These are phyloP conservation scores for Annona squamosa DNA, from an alignment of 164 flowering plant species.

Conservation along the genomic window DNA sequence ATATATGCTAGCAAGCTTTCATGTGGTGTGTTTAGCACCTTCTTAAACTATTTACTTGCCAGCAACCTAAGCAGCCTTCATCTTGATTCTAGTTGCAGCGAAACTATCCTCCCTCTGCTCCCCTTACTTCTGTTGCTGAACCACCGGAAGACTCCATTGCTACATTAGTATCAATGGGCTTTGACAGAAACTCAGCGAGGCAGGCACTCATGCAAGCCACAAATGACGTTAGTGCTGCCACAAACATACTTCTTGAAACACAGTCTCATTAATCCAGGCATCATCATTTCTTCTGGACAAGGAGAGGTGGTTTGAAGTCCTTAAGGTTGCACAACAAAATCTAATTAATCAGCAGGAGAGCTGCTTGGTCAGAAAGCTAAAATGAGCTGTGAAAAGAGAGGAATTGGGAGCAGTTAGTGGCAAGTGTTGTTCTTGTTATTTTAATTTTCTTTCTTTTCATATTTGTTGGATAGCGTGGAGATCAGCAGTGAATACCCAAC, in stretches of 20 bases:
- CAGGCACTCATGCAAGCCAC: slow-evolving; percentile 89
- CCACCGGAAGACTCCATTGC: slow-evolving; percentile 79
- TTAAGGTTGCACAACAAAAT: not conserved
- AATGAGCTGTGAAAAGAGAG: not conserved
- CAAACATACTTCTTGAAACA: slow-evolving; percentile 90
- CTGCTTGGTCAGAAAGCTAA: not conserved
- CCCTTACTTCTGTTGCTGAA: slow-evolving; percentile 35
- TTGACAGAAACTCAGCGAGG: slow-evolving; percentile 73
- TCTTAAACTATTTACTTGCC: not conserved
- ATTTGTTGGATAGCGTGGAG: not conserved
- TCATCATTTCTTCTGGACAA: not conserved
- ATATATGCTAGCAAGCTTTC: too few species aligned
- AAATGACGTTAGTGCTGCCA: slow-evolving; percentile 78
- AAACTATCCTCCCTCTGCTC: slow-evolving; percentile 40
- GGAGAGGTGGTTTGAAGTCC: not conserved
- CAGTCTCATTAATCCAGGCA: slow-evolving; percentile 42
- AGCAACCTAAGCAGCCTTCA: not conserved
- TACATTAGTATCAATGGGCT: slow-evolving; percentile 88
- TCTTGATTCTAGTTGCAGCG: slow-evolving; percentile 30
- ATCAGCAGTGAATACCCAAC: not conserved
- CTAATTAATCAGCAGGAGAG: not conserved
- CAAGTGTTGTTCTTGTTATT: not conserved
- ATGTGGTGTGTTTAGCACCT: not conserved
- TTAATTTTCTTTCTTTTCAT: not conserved
- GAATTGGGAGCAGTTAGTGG: not conserved